Evolutionary conservation across 2,329 filamentous ascomycete genomes (phyloP), one percentile per base, ranked within the genome.

Genomic region (Fusarium albidum): DNA sequence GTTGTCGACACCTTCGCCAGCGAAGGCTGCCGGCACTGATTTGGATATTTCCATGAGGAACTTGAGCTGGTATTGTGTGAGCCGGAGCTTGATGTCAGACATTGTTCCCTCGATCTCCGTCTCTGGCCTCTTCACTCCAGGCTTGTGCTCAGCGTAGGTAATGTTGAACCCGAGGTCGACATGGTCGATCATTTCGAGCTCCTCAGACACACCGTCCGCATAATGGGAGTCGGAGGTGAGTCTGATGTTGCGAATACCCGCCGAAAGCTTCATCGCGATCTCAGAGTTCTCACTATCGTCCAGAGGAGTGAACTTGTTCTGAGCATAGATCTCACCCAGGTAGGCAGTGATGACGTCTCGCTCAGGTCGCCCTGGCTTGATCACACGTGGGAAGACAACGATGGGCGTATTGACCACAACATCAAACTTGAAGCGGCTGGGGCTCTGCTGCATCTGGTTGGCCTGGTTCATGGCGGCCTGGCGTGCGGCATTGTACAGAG

Each of bases 171-270:
- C 91, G 18, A 99, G 79, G 70, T 99, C 95, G 11, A 99, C 92
- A 65, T 97, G 92, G 68, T 99, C 93, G 64, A 99, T 96, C 78
- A 99, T 89, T 70, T 99, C 92, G 8, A 99, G 79, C 70, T 96
- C 92, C 72, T 99, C 95, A 0, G 85, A 85, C 50, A 83, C 75
- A 28, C 86, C 84, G 3, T 87, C 81, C 0, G 84, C 73, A 65
- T 96, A 98, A 69, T 96, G 85, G 68, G 98, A 92, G 48, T 91
- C 87, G 0, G 94, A 98, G 0, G 92, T 97, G 25, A 99, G 78
- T 28, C 91, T 87, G 55, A 97, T 92, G 56, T 99, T 96, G 47
- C 94, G 86, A 62, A 99, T 94, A 17, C 95, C 95, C 14, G 92
- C 89, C 3, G 90, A 90, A 13, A 99, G 83, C 70, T 96, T 92